phyloP scores from a whole-genome alignment of 148 eudicot species.

The Vaccinium darrowii region DNA sequence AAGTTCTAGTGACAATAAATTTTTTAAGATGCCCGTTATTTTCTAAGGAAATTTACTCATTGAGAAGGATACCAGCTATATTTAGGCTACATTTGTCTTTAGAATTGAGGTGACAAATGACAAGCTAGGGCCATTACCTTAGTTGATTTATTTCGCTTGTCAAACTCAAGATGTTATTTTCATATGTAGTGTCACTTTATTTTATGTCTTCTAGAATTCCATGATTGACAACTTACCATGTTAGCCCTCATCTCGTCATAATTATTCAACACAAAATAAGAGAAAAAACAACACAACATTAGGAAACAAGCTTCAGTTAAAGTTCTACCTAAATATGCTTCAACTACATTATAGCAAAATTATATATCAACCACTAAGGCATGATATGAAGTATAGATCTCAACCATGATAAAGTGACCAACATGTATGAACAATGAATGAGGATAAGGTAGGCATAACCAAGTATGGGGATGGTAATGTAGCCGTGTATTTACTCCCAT shows the following conservation, averaged over 20 bases:
- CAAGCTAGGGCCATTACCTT: background rate
- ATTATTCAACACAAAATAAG: background rate
- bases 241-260: background rate
- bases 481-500: background rate
- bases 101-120: background rate
- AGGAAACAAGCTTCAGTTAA: background rate
- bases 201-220: background rate
- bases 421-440: background rate
- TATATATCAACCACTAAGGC: background rate
- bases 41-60: background rate
- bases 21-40: background rate
- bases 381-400: too few species aligned
- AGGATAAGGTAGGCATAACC: background rate
- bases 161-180: background rate
- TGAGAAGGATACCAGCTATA: too few species aligned
- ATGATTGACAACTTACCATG: background rate
- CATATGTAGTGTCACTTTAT: background rate
- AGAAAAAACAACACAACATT: background rate
- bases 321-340: too few species aligned
- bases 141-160: background rate
- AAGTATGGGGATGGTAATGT: too few species aligned
- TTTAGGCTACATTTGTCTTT: background rate
- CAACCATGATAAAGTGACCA: background rate
- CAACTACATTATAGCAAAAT: too few species aligned
- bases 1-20: background rate